A percentile compares a stretch with the other conserved stretches of the same genome.
phyloP scores from a whole-genome alignment of 1,284 basidiomycete species.

The Laetiporus sulphureus region DNA sequence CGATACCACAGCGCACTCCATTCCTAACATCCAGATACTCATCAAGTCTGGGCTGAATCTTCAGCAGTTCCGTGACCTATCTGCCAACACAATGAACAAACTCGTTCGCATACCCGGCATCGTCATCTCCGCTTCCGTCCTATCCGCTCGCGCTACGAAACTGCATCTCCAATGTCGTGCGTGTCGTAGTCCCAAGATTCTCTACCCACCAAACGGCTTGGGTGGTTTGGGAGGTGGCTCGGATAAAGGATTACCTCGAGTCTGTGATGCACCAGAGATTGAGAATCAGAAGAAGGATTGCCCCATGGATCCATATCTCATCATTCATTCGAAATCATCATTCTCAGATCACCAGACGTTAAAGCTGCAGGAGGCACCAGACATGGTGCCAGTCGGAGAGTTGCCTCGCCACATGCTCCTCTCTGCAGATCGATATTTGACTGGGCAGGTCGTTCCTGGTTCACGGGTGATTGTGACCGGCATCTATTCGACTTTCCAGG shows the following conservation, averaged over 20 bases:
- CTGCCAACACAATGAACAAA: conserved; percentile 91
- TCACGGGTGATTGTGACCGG: conserved; percentile 93
- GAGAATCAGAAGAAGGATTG: conserved; percentile 88
- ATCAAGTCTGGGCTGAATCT: conserved; percentile 87
- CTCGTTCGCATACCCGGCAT: conserved; percentile 97
- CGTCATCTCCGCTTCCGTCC: conserved; percentile 93
- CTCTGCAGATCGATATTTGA: conserved; percentile 85
- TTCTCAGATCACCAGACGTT: conserved; percentile 97
- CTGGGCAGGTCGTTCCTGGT: conserved; percentile 90
- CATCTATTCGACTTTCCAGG: conserved; percentile 94
- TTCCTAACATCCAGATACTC: conserved; percentile 87
- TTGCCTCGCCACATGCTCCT: conserved; percentile 94
- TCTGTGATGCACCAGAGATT: conserved; percentile 72
- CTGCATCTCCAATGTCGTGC: conserved; percentile 91
- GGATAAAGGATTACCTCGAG: conserved; percentile 75
- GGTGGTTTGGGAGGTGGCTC: conserved; percentile 82
- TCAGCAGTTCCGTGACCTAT: conserved; percentile 90
- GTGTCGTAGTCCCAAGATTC: conserved; percentile 78
- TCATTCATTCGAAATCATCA: conserved; percentile 90
- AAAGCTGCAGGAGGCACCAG: conserved; percentile 98
- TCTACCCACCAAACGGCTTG: conserved; percentile 79
- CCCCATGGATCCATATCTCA: conserved; percentile 93
- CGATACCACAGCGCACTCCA: conserved; percentile 54
- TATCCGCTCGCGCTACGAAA: conserved; percentile 90
- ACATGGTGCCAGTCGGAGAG: conserved; percentile 99